Base-by-base conservation (phyloP, 179 eudicot species). In the Beta lomatogona region DNA sequence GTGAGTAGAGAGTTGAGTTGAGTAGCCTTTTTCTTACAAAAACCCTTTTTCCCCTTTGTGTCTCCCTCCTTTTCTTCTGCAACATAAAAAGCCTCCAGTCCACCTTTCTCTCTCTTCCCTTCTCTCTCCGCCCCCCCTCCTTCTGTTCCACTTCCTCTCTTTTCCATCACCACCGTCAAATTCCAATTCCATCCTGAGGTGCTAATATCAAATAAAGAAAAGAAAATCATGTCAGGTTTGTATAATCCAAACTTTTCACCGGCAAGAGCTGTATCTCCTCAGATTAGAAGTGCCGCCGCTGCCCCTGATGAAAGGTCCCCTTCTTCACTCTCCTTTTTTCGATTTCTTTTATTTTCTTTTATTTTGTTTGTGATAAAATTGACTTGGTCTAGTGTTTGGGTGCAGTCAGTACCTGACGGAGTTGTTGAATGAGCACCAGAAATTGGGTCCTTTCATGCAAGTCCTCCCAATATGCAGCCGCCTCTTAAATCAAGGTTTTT, bases 191-290 rank as follows among this genome's bases (percentile, higher is more conserved):
- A 41, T 6, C 75, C 13, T 36, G 41, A 66, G 45, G 48, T 71
- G 58, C 25, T 60, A 28, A 4, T 31, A 25, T n/a, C 9, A 25
- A 16, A 12, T 58, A 28, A 28, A 28, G 31, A 10, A 70, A 44
- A 36, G 63, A 76, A 73, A 73, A 72, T 16, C 79, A 95, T 95
- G 98, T 93, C 98, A 71, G 97, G 97, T n/a, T 87, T 93, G 18
- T 95, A 88, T 83, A 92, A 93, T 82, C 87, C 92, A 5, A 95
- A 92, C 84, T 95, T 92, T 83, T 92, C 98, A 0, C 97, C 98
- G 0, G 94, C 93, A 25, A 90, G 98, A 84, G 92, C 92, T 79
- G 94, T 61, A 19, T 95, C 98, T 85, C 98, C 97, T 11, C 98
- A 95, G 89, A 93, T 95, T 91, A 89, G 97, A 91, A 87, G 79